A percentile compares a stretch with the other conserved stretches of the same genome.
phyloP scores from a whole-genome alignment of 495 filamentous ascomycete genomes.

The Tuber umbilicatum region DNA sequence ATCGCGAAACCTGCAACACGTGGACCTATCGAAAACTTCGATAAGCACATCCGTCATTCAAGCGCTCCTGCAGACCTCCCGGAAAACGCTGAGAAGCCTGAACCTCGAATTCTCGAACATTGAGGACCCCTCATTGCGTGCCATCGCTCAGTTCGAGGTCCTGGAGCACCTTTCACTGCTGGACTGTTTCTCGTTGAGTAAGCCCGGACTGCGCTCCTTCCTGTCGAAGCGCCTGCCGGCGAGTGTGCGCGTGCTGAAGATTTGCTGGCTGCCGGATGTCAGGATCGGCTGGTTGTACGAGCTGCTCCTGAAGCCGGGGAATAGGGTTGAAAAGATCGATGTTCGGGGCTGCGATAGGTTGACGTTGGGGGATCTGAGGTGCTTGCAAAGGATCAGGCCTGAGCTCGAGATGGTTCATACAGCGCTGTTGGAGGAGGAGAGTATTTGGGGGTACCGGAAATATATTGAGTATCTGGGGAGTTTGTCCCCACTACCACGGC shows the following conservation, averaged over 20 bases:
- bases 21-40: conserved; percentile 30
- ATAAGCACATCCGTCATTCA: conserved; percentile 28
- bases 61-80: conserved; percentile 30
- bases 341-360: conserved; percentile 34
- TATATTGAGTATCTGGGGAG: conserved; percentile 30
- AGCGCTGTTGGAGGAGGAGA: conserved; percentile 22
- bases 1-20: conserved; percentile 20
- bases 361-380: conserved; percentile 31
- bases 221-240: conserved; percentile 29
- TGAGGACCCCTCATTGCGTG: conserved; percentile 31
- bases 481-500: neutral
- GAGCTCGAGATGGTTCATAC: conserved; percentile 24
- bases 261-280: conserved; percentile 30
- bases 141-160: conserved; percentile 24
- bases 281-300: conserved; percentile 35
- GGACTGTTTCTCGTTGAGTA: conserved; percentile 25
- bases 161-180: conserved; percentile 25
- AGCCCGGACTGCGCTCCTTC: conserved; percentile 22
- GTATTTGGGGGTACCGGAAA: conserved; percentile 33
- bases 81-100: conserved; percentile 19
- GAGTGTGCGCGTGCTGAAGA: conserved; percentile 17
- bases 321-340: conserved; percentile 24
- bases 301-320: conserved; percentile 16
- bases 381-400: conserved; percentile 24
- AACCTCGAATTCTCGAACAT: conserved; percentile 34